phyloP scores from a whole-genome alignment of 306 rosid species.

The Oxytropis ochrocephala region DNA sequence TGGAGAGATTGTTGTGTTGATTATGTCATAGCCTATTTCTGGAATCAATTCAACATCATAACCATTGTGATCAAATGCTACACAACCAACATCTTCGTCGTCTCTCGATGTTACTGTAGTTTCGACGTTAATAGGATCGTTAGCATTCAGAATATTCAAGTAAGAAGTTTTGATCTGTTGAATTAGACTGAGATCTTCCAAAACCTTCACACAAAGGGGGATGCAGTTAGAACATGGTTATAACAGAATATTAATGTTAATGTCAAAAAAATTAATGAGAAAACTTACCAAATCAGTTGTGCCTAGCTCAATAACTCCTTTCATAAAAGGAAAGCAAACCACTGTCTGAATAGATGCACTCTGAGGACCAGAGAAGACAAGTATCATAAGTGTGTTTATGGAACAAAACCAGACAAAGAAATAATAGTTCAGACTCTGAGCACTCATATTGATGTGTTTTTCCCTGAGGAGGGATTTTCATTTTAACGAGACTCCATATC shows the following conservation, averaged over 20 bases:
- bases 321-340: conserved; percentile 72
- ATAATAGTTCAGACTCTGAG: conserved; percentile 20
- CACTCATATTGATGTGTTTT: no score
- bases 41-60: conserved; percentile 32
- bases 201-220: conserved; percentile 40
- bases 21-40: conserved; percentile 29
- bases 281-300: conserved; percentile 49
- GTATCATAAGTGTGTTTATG: conserved; percentile 20
- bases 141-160: conserved; percentile 38
- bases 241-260: neutral
- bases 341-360: conserved; percentile 86
- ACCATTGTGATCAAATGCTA: conserved; percentile 32
- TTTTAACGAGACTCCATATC: no score
- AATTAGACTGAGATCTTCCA: conserved; percentile 62
- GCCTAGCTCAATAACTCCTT: conserved; percentile 79
- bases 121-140: conserved; percentile 20
- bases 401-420: conserved; percentile 35
- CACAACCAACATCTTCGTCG: conserved; percentile 20
- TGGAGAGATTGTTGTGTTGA: conserved; percentile 43
- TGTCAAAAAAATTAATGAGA: neutral
- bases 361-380: conserved; percentile 43
- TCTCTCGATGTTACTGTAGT: conserved; percentile 28
- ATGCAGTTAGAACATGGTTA: neutral
- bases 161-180: conserved; percentile 43
- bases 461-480: no score